phyloP scores from a whole-genome alignment of 139 green algal species.

The Coccomyxa sp. region DNA sequence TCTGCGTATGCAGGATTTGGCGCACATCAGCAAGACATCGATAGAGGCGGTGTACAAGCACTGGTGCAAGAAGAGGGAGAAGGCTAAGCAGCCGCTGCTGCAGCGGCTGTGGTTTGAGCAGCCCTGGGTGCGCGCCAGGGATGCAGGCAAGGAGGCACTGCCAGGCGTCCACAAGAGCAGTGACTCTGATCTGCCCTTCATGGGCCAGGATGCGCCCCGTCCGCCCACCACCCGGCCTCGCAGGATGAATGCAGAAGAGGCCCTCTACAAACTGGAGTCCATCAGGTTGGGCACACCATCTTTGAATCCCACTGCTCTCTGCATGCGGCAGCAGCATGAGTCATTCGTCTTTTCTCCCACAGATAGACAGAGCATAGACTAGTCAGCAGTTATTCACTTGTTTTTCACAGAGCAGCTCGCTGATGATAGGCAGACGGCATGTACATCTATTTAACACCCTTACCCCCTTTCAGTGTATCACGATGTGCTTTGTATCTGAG shows the following conservation, averaged over 20 bases:
- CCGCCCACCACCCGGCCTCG: neutral
- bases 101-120: slow-evolving; percentile 47
- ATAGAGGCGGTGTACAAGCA: slow-evolving; percentile 12
- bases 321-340: neutral
- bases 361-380: neutral
- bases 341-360: neutral
- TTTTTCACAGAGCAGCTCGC: no score
- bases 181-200: slow-evolving; percentile 22
- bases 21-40: neutral
- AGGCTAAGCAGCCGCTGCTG: slow-evolving; percentile 32
- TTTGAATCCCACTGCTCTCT: neutral
- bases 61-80: slow-evolving; percentile 11
- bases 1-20: neutral
- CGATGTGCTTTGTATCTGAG: no score
- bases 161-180: slow-evolving; percentile 1
- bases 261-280: neutral
- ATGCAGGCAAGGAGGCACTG: neutral
- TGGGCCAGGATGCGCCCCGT: slow-evolving; percentile 21
- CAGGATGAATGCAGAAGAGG: slow-evolving; percentile 12
- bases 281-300: neutral
- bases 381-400: neutral
- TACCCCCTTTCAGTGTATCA: no score
- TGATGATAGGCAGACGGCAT: no score
- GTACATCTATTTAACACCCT: no score
- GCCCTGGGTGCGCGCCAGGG: slow-evolving; percentile 25